A percentile compares a stretch with the other conserved stretches of the same genome.
phyloP scores from a whole-genome alignment of 371 early-diverging fungal species.

The Saksenaea vasiformis region DNA sequence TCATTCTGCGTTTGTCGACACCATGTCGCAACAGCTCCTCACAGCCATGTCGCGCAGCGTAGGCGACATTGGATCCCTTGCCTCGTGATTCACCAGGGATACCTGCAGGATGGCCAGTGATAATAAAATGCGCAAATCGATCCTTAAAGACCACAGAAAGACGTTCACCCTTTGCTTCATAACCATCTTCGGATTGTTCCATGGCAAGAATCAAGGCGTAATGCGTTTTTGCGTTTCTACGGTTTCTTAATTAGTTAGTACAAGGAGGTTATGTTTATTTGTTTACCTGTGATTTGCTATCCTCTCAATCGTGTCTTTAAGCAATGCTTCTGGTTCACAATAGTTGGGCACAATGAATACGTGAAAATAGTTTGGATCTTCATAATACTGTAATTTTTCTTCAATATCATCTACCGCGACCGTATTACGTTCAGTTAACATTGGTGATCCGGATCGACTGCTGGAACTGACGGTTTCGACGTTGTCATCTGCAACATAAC shows the following conservation, averaged over 20 bases:
- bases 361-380: conserved; percentile 36
- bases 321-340: conserved; percentile 51
- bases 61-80: conserved; percentile 76
- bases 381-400: conserved; percentile 28
- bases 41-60: conserved; percentile 58
- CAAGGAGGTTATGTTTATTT: neutral
- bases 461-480: conserved; percentile 10
- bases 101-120: conserved; percentile 71
- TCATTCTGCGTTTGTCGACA: conserved; percentile 50
- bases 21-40: conserved; percentile 30
- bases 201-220: conserved; percentile 74
- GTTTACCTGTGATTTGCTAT: conserved; percentile 45
- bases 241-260: neutral
- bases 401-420: conserved; percentile 27
- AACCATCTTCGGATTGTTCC: conserved; percentile 70
- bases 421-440: conserved; percentile 22
- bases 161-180: conserved; percentile 59
- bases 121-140: conserved; percentile 48
- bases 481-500: neutral
- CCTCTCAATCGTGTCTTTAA: conserved; percentile 45
- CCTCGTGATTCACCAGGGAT: conserved; percentile 77
- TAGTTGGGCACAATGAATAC: conserved; percentile 70
- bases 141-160: conserved; percentile 54
- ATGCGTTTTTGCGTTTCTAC: conserved; percentile 40
- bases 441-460: conserved; percentile 19